These are phyloP conservation scores for Penicillium nucicola DNA, from an alignment of 495 filamentous ascomycete species.

Conservation along the genomic window DNA sequence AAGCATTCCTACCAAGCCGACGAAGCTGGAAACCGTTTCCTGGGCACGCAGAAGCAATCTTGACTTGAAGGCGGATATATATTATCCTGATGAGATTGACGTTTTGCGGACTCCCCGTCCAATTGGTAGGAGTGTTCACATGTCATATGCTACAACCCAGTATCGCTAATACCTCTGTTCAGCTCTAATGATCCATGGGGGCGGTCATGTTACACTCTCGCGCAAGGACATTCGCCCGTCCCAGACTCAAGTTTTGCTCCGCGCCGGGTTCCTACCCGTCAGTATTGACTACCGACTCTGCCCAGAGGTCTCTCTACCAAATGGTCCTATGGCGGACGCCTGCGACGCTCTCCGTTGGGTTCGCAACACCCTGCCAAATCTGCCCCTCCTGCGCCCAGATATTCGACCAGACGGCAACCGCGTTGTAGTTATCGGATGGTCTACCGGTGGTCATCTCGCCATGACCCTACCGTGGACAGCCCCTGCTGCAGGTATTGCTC, in stretches of 20 bases:
- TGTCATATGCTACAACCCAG: background rate
- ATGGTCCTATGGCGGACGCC: slow-evolving; percentile 49
- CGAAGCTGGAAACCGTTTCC: background rate
- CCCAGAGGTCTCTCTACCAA: slow-evolving; percentile 42
- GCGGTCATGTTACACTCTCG: slow-evolving; percentile 44
- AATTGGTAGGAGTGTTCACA: background rate
- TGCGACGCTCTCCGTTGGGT: slow-evolving; percentile 44
- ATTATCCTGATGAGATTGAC: background rate
- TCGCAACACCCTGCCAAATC: slow-evolving; percentile 28
- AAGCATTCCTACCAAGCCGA: background rate
- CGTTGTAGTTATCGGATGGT: slow-evolving; percentile 53
- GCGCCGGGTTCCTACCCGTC: slow-evolving; percentile 46
- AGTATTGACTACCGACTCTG: slow-evolving; percentile 55
- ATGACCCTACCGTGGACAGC: slow-evolving; percentile 44
- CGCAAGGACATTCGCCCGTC: slow-evolving; percentile 38
- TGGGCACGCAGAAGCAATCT: background rate
- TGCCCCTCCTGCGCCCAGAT: slow-evolving; percentile 14
- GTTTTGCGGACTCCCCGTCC: background rate
- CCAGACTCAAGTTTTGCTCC: slow-evolving; percentile 37
- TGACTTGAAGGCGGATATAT: background rate
- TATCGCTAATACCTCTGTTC: no score
- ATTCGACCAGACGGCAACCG: slow-evolving; percentile 30
- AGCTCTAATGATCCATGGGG: slow-evolving; percentile 43
- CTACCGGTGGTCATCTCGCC: slow-evolving; percentile 49
- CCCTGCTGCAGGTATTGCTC: slow-evolving; percentile 14